Base-by-base conservation (phyloP, 768 basidiomycete species). In the Terana coerulea region DNA sequence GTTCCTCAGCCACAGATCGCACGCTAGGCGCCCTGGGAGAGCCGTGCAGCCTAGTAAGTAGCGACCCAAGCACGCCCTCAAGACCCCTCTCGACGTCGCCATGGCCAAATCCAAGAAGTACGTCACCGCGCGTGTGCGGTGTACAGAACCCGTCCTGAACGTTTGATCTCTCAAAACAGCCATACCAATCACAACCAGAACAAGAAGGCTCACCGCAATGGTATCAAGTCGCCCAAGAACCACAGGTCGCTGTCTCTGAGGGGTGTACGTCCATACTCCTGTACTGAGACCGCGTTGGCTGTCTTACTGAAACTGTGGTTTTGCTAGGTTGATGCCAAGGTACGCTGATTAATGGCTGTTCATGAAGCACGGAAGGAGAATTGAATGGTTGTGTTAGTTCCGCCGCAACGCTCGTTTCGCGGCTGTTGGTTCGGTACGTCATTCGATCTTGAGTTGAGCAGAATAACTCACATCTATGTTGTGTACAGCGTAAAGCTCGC, bases 101-200 rank as follows among this genome's bases (percentile, higher is more conserved):
- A 98, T 97, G 93, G 86, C 94, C 80, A 97, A 98, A 76, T 98
- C 95, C 58, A 98, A 98, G 80, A 98, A 98, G 91, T 95, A 69
- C 51, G 81, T 65, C 36, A 24, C 30, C 36, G 22, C 44, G 43
- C 49, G 14, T 54, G 12, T n/a, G n/a, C 33, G 37, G n/a, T n/a
- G 34, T 14, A 19, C 11, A 14, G 2, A 44, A 14, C 35, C n/a
- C 10, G 28, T 61, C 22, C 53, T 47, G 48, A 48, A 34, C 15
- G 48, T 24, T 43, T 53, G 47, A 58, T 36, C 12, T 25, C 11
- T 39, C 5, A 19, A 40, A 2, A 19, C 56, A 93, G 88, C 64
- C 87, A 92, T 70, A 91, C 88, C 65, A 91, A 91, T 72, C 94
- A 95, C 81, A 97, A 95, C 79, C 93, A 97, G 77, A 91, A 63